Conservation (phyloP, 139 green algal species). For the Astrephomene gubernaculifera region DNA sequence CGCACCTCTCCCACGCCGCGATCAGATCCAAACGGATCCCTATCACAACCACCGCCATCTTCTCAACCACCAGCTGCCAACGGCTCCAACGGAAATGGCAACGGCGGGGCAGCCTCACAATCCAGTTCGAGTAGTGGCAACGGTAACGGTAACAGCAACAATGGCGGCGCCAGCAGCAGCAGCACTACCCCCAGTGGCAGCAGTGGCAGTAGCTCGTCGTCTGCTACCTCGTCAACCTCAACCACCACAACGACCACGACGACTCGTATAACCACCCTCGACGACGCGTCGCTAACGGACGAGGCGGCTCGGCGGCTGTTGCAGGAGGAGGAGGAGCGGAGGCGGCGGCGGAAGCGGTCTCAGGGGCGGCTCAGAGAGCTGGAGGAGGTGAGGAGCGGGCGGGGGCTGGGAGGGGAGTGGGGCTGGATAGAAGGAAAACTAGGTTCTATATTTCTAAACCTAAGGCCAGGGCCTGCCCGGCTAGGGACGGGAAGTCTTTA, state of each 20-base stretch:
- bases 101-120: not conserved
- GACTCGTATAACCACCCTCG: slow-evolving; percentile 4
- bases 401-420: no score
- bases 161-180: not conserved
- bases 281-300: slow-evolving; percentile 49
- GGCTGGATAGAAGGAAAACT: no score
- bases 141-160: not conserved
- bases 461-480: no score
- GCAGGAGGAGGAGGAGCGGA: slow-evolving; percentile 72
- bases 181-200: not conserved
- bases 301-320: slow-evolving; percentile 56
- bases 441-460: no score
- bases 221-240: not conserved
- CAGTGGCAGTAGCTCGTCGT: not conserved
- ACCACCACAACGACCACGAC: not conserved
- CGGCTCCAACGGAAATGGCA: not conserved
- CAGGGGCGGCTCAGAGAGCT: slow-evolving; percentile 79
- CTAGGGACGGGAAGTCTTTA: no score
- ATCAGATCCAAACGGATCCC: not conserved
- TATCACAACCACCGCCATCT: not conserved
- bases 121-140: no score
- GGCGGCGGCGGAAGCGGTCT: slow-evolving; percentile 47
- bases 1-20: no score
- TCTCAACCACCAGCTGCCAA: not conserved
- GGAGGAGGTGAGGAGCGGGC: slow-evolving; percentile 79